Conservation (phyloP, 805 yeast genomes). For the Lipomyces starkeyi region DNA sequence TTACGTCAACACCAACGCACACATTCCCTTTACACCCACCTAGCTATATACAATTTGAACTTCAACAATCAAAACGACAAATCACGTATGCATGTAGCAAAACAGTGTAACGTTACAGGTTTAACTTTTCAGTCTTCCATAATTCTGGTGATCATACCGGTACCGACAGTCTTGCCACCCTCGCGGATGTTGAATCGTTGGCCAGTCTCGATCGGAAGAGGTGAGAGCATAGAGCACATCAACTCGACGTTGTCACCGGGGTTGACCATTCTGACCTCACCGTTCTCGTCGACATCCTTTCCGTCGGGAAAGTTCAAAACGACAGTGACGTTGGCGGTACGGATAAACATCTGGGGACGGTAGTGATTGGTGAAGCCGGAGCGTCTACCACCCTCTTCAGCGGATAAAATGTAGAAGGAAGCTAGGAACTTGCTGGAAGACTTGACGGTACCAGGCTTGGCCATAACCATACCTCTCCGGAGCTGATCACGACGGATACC, state of each 20-base stretch:
- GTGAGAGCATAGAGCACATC: conserved; percentile 86
- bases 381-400: conserved; percentile 99
- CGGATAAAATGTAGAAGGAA: conserved; percentile 87
- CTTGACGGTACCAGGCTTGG: conserved; percentile 89
- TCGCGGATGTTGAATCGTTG: conserved; percentile 99
- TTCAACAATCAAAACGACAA: neutral
- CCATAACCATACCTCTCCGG: conserved; percentile 95
- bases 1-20: neutral
- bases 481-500: conserved; percentile 98
- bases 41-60: neutral
- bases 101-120: neutral
- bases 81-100: neutral
- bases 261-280: conserved; percentile 59
- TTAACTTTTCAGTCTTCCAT: conserved; percentile 56
- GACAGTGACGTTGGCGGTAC: conserved; percentile 96
- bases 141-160: conserved; percentile 95
- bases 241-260: conserved; percentile 99
- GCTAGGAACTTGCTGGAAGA: conserved; percentile 94
- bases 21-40: neutral
- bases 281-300: conserved; percentile 31
- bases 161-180: conserved; percentile 99
- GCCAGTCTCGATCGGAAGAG: conserved; percentile 93
- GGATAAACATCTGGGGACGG: conserved; percentile 96
- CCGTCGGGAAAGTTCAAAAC: conserved; percentile 85
- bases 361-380: conserved; percentile 95